Evolutionary conservation across 164 flowering plant genomes (phyloP), one percentile per base, ranked within the genome.

Genomic region (Brasenia schreberi): DNA sequence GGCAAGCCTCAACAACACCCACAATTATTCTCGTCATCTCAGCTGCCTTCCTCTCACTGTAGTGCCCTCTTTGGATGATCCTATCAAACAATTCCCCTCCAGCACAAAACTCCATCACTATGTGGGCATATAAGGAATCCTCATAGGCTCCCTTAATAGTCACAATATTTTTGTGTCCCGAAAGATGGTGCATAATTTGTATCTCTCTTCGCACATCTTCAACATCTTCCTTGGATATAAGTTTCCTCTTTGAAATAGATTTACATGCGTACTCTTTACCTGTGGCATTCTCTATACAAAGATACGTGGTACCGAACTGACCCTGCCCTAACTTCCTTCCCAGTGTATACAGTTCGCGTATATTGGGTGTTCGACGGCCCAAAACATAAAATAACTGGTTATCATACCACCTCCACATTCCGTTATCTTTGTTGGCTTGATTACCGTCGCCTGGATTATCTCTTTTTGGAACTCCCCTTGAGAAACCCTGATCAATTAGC

Each of bases 281-380:
- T 33, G 39, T 33, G 39, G 39, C 39, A 33, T 33, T 33, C 4
- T 33, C 39, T 33, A 33, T 33, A 33, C 39, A 33, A 33, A 33
- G 39, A 33, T 33, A 33, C 39, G 39, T 33, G 39, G 89, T 89
- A 23, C 97, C 97, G 58, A 92, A 92, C 43, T 92, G 97, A 2
- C 97, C 97, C 69, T 89, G 96, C 12, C 97, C 97, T 69, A 92
- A 77, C 60, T 90, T 92, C 56, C 87, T 85, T 11, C 98, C 93
- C 65, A 92, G 69, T 0, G 80, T 79, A 75, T 90, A 92, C 64
- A 92, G 86, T 69, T 92, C 96, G n/a, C 87, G 88, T 69, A 92
- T 88, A 59, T 87, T 85, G 0, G 82, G 72, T 62, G 98, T 92
- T 33, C 39, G 39, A 64, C 90, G 98, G 65, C 92, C 97, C 70